These are phyloP conservation scores for Rhodotorula sp. DNA, from an alignment of 1,284 basidiomycete species.

Conservation along the genomic window DNA sequence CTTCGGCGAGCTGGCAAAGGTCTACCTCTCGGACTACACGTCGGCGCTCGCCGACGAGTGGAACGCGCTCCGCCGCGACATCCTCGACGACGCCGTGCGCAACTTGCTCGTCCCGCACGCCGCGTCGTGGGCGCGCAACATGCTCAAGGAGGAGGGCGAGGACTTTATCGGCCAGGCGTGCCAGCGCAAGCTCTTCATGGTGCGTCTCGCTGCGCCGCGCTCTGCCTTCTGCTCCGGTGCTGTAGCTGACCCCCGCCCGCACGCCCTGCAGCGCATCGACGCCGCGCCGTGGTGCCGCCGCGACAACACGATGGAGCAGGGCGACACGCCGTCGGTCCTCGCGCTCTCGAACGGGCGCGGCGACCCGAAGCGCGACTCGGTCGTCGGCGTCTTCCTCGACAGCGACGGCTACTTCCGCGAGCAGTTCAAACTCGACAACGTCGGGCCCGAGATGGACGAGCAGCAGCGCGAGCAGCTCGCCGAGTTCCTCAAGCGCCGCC, in stretches of 20 bases:
- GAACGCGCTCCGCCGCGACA: constrained; percentile 81
- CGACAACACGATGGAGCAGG: constrained; percentile 38
- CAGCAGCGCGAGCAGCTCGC: constrained; percentile 62
- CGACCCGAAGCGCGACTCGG: constrained; percentile 85
- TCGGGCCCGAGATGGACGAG: constrained; percentile 60
- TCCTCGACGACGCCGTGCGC: constrained; percentile 76
- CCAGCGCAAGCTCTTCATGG: constrained; percentile 68
- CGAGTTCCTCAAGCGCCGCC: constrained; percentile 75
- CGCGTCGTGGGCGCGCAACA: constrained; percentile 84
- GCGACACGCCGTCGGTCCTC: constrained; percentile 63
- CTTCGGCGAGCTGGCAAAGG: constrained; percentile 72
- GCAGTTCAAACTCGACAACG: constrained; percentile 78
- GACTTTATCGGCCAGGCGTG: constrained; percentile 73
- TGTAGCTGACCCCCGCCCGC: neutral
- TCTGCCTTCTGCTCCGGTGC: neutral
- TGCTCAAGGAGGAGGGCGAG: constrained; percentile 85
- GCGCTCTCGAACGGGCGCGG: constrained; percentile 94
- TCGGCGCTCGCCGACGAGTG: constrained; percentile 84
- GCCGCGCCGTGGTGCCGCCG: constrained; percentile 37
- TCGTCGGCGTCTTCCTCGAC: constrained; percentile 82
- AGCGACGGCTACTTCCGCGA: constrained; percentile 84
- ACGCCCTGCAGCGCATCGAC: constrained; percentile 33
- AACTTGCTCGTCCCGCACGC: constrained; percentile 79
- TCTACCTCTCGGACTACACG: constrained; percentile 81
- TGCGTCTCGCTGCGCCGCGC: constrained; percentile 52